These are phyloP conservation scores for Tuber microsphaerosporum DNA, from an alignment of 495 filamentous ascomycete genomes.

Conservation along the genomic window DNA sequence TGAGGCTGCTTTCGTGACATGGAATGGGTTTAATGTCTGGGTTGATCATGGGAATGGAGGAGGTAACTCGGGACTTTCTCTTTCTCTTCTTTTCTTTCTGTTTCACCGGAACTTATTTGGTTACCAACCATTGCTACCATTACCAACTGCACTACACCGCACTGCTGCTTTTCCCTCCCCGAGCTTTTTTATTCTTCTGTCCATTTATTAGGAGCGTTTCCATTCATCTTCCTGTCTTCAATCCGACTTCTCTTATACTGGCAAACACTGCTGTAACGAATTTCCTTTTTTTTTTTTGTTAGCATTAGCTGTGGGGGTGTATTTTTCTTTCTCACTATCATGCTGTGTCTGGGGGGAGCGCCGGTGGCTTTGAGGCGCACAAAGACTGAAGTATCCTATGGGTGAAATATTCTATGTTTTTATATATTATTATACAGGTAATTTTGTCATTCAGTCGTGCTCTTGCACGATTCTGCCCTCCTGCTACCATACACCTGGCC, in stretches of 20 bases:
- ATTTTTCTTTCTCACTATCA: conserved; percentile 14
- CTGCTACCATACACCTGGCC: background rate
- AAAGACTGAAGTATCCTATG: background rate
- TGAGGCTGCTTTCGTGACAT: conserved; percentile 5
- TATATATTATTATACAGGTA: background rate
- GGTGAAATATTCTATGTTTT: background rate
- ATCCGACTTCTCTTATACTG: background rate
- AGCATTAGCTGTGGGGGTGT: conserved; percentile 13
- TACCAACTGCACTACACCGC: background rate
- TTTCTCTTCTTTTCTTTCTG: conserved; percentile 5
- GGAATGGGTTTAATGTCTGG: conserved; percentile 9
- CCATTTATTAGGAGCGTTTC: background rate
- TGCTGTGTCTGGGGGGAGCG: conserved; percentile 14
- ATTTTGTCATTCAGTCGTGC: background rate
- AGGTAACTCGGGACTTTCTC: conserved; percentile 10
- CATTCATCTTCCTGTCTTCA: background rate
- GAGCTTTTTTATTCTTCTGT: background rate
- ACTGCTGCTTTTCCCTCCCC: background rate
- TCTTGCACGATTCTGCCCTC: background rate
- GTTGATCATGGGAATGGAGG: conserved; percentile 8
- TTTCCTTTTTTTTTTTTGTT: conserved; percentile 18
- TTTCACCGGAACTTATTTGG: conserved; percentile 2
- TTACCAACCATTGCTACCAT: background rate
- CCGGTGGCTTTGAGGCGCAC: background rate
- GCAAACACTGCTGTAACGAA: conserved; percentile 21